Percentiles rank a stretch among this genome's conserved stretches.
phyloP scores from a whole-genome alignment of 345 rosid species.

The Gynandropsis gynandra region DNA sequence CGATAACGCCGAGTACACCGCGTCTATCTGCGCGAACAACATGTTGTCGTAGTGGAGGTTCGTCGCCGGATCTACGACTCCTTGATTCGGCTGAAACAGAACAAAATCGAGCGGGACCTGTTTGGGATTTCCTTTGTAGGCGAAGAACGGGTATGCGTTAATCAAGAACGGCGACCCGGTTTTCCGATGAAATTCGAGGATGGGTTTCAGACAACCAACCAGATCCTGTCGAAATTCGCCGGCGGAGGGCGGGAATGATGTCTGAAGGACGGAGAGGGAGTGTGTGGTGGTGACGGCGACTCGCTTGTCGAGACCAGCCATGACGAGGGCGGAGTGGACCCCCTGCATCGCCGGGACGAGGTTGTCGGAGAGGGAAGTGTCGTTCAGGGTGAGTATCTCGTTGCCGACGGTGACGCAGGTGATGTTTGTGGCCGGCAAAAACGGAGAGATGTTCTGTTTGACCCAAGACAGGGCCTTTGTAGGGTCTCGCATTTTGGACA shows the following conservation, averaged over 20 bases:
- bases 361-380: constrained; percentile 41
- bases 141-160: constrained; percentile 93
- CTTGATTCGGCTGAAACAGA: constrained; percentile 66
- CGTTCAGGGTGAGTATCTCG: constrained; percentile 72
- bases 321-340: constrained; percentile 58
- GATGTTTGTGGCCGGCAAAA: constrained; percentile 76
- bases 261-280: constrained; percentile 55
- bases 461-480: constrained; percentile 57
- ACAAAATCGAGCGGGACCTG: constrained; percentile 70
- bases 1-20: constrained; percentile 66
- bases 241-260: constrained; percentile 84
- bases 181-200: constrained; percentile 57
- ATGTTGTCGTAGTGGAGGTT: constrained; percentile 80
- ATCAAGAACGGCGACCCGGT: constrained; percentile 71
- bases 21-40: constrained; percentile 88
- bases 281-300: constrained; percentile 78
- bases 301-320: constrained; percentile 52
- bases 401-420: constrained; percentile 80
- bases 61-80: constrained; percentile 55
- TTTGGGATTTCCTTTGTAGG: constrained; percentile 75
- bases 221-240: constrained; percentile 72
- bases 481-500: constrained; percentile 59
- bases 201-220: constrained; percentile 34
- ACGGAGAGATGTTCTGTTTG: constrained; percentile 56
- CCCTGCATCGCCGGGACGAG: constrained; percentile 84